phyloP scores from a whole-genome alignment of 2,329 filamentous ascomycete species.

The Torrubiella hemipterigena region DNA sequence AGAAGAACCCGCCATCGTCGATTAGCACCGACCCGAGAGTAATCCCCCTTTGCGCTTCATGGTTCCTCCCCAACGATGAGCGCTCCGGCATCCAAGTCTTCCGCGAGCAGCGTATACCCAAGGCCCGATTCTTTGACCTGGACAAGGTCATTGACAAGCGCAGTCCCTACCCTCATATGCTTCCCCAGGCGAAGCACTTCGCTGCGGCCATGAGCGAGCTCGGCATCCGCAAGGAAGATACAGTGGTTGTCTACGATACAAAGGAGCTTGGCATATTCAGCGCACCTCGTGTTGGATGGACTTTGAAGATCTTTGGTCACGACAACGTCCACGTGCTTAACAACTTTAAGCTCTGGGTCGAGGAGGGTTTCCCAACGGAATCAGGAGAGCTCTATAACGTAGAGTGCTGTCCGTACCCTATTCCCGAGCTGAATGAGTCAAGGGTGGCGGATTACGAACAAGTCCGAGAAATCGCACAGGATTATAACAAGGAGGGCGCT shows the following conservation, averaged over 20 bases:
- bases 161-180: constrained; percentile 93
- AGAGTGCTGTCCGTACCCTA: constrained; percentile 53
- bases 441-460: constrained; percentile 75
- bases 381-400: constrained; percentile 61
- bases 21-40: constrained; percentile 74
- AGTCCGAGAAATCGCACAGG: constrained; percentile 62
- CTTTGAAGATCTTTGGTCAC: constrained; percentile 81
- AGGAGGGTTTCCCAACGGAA: constrained; percentile 70
- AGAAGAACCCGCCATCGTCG: constrained; percentile 66
- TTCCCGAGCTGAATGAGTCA: constrained; percentile 44
- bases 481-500: constrained; percentile 69
- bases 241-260: constrained; percentile 86
- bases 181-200: constrained; percentile 71
- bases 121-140: constrained; percentile 90
- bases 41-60: constrained; percentile 81
- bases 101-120: constrained; percentile 71
- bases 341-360: constrained; percentile 92
- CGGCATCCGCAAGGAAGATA: constrained; percentile 78
- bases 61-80: constrained; percentile 91
- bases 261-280: constrained; percentile 89
- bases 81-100: constrained; percentile 74
- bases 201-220: constrained; percentile 79
- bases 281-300: constrained; percentile 90
- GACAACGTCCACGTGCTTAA: constrained; percentile 79
- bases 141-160: constrained; percentile 81